A percentile compares a stretch with the other conserved stretches of the same genome.
These are phyloP conservation scores for Phytophthora europaea DNA, from an alignment of 352 stramenopile species.

Conservation along the genomic window DNA sequence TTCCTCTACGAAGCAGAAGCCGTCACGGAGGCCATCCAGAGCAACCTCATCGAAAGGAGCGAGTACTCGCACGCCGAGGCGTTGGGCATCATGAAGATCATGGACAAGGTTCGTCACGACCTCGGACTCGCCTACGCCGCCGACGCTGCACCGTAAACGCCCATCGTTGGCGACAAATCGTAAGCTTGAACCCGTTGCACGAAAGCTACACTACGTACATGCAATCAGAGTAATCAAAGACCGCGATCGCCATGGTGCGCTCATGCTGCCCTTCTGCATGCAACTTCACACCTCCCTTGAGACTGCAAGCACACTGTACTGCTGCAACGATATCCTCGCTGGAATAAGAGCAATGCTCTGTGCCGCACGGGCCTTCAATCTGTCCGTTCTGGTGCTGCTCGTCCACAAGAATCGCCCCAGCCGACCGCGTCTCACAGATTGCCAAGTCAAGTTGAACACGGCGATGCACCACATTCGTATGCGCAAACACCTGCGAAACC, in stretches of 20 bases:
- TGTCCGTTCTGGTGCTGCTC: neutral
- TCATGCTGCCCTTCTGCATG: neutral
- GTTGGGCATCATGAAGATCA: conserved; percentile 58
- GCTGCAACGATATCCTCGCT: too few species aligned
- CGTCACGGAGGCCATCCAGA: conserved; percentile 49
- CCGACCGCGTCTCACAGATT: conserved; percentile 2
- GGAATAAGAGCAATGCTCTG: neutral
- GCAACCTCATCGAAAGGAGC: conserved; percentile 38
- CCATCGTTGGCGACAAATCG: neutral
- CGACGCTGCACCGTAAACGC: conserved; percentile 1
- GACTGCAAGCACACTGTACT: too few species aligned
- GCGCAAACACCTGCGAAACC: conserved; percentile 20
- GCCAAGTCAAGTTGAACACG: conserved; percentile 15
- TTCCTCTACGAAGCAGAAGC: conserved; percentile 82
- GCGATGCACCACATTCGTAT: neutral
- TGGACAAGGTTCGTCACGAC: conserved; percentile 65
- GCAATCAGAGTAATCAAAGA: neutral
- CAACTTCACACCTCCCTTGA: neutral
- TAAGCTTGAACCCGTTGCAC: neutral
- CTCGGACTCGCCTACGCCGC: conserved; percentile 53
- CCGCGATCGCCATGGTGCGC: neutral
- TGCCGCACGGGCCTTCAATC: neutral
- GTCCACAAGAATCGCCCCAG: conserved; percentile 18
- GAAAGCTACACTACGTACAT: neutral
- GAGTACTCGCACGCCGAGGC: conserved; percentile 64